Conservation (phyloP, 495 filamentous ascomycete species). For the Podospora pseudoanserina region DNA sequence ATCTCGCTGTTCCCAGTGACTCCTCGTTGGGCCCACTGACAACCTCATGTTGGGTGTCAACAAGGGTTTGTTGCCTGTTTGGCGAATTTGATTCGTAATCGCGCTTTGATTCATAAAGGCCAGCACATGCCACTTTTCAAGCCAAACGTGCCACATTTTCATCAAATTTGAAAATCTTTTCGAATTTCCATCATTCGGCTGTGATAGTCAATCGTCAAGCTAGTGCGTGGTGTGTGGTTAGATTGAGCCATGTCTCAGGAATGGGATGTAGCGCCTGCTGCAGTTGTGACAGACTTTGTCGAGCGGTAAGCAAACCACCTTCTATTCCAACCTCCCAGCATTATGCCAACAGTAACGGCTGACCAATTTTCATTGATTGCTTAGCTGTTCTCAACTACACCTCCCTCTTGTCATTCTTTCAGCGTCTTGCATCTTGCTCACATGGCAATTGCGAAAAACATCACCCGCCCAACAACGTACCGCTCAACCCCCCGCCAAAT, state of each 20-base stretch:
- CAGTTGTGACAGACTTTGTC: not conserved
- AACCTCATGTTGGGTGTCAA: too few species aligned
- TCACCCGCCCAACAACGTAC: not conserved
- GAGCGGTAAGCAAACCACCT: slow-evolving; percentile 7
- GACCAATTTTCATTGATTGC: slow-evolving; percentile 8
- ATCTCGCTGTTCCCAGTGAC: too few species aligned
- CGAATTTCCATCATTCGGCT: too few species aligned
- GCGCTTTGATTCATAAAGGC: too few species aligned
- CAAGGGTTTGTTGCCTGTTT: too few species aligned
- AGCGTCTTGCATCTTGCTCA: not conserved
- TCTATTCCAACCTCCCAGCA: not conserved
- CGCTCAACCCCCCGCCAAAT: not conserved
- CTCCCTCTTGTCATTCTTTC: slow-evolving; percentile 8
- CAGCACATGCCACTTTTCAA: too few species aligned
- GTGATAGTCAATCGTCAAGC: not conserved
- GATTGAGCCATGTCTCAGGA: not conserved
- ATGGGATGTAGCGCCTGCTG: not conserved
- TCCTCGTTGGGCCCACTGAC: too few species aligned
- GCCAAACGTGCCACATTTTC: too few species aligned
- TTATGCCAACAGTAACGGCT: not conserved
- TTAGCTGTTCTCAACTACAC: slow-evolving; percentile 8
- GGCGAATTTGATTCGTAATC: too few species aligned
- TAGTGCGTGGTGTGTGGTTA: not conserved
- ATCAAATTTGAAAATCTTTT: too few species aligned
- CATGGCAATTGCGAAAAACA: not conserved